Evolutionary conservation across 345 rosid genomes (phyloP).

Genomic region (Gossypium arboreum): DNA sequence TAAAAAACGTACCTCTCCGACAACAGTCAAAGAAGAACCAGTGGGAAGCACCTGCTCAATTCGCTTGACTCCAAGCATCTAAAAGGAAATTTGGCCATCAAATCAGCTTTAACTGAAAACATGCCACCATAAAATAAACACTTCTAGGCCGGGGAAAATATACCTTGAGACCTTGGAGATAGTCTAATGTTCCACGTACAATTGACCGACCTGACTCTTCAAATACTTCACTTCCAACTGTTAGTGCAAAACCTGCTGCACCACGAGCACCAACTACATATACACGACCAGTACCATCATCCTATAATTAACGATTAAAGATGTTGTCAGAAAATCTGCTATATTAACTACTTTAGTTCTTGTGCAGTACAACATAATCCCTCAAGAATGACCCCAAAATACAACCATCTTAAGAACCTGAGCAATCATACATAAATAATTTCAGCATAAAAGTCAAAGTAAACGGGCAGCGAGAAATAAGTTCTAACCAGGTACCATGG

Average conservation of each 20-base stretch:
- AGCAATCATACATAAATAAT: slow-evolving; percentile 6
- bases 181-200: slow-evolving; percentile 87
- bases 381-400: background rate
- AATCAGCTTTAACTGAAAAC: slow-evolving; percentile 12
- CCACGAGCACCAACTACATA: slow-evolving; percentile 68
- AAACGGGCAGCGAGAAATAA: background rate
- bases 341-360: background rate
- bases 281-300: slow-evolving; percentile 76
- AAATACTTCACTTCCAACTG: slow-evolving; percentile 73
- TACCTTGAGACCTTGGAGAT: slow-evolving; percentile 96
- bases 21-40: slow-evolving; percentile 86
- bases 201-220: slow-evolving; percentile 95
- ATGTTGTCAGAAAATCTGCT: background rate
- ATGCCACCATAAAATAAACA: background rate
- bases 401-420: slow-evolving; percentile 11
- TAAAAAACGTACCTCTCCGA: slow-evolving; percentile 73
- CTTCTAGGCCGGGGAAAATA: slow-evolving; percentile 16
- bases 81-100: slow-evolving; percentile 25
- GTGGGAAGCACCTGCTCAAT: slow-evolving; percentile 89
- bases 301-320: slow-evolving; percentile 35
- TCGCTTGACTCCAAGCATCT: slow-evolving; percentile 98
- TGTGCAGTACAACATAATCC: slow-evolving; percentile 5
- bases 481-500: slow-evolving; percentile 90
- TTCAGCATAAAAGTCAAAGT: background rate
- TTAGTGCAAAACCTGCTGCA: slow-evolving; percentile 63